A percentile compares a stretch with the other conserved stretches of the same genome.
phyloP scores from a whole-genome alignment of 1,284 basidiomycete species.

The Pisolithus thermaeus region DNA sequence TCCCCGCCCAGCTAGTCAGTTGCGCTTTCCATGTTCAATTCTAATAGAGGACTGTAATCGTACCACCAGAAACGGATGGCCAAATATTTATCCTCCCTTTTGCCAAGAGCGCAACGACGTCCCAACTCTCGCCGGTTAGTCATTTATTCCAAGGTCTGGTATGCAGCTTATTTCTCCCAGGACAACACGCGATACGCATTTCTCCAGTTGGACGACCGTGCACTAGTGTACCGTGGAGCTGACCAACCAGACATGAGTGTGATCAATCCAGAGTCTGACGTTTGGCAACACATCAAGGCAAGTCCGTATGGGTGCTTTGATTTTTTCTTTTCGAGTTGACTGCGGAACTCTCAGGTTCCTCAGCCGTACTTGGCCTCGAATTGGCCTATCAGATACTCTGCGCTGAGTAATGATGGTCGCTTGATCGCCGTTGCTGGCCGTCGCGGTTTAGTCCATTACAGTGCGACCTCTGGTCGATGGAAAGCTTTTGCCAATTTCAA shows the following conservation, averaged over 20 bases:
- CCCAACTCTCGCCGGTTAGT: conserved; percentile 83
- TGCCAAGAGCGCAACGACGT: conserved; percentile 90
- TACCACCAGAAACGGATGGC: conserved; percentile 45
- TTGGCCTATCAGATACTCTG: conserved; percentile 94
- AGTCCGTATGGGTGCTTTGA: conserved; percentile 7
- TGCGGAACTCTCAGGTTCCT: conserved; percentile 58
- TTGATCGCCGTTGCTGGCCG: conserved; percentile 92
- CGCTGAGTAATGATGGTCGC: conserved; percentile 86
- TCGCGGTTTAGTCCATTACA: conserved; percentile 90
- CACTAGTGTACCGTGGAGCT: conserved; percentile 92
- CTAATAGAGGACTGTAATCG: neutral
- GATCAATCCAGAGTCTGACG: conserved; percentile 98
- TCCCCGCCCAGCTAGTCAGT: conserved; percentile 43
- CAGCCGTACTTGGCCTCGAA: conserved; percentile 84
- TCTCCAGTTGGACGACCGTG: conserved; percentile 90
- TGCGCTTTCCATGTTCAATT: neutral
- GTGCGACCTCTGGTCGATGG: conserved; percentile 91
- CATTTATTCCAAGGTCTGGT: neutral
- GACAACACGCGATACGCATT: conserved; percentile 95
- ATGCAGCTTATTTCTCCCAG: conserved; percentile 32
- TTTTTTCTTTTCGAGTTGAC: neutral
- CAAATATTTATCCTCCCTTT: conserved; percentile 88
- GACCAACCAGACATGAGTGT: conserved; percentile 98
- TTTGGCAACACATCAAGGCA: conserved; percentile 94
- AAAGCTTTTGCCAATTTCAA: conserved; percentile 80